Percentiles rank a stretch among this genome's conserved stretches.
phyloP scores from a whole-genome alignment of 768 basidiomycete species.

The Lactifluus echinatus region DNA sequence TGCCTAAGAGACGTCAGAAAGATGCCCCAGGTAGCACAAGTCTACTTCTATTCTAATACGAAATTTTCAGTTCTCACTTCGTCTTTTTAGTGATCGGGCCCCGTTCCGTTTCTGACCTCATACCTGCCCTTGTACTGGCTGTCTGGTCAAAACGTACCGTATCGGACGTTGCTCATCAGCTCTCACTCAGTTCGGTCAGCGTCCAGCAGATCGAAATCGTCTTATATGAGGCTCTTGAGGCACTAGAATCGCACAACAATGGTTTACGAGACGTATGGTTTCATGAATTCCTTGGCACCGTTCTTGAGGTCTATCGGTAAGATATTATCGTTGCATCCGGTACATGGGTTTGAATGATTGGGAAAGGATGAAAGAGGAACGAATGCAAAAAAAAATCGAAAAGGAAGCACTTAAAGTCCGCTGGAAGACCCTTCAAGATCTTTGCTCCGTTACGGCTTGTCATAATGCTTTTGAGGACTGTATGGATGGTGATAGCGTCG shows the following conservation, averaged over 20 bases:
- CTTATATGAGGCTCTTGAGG: constrained; percentile 38
- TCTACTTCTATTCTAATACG: not conserved
- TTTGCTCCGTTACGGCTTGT: constrained; percentile 53
- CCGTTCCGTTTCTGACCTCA: constrained; percentile 17
- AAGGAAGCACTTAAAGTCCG: constrained; percentile 36
- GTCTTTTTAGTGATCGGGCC: not conserved
- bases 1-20: constrained; percentile 1
- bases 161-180: constrained; percentile 49
- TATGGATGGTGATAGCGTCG: constrained; percentile 49
- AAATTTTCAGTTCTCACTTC: not conserved
- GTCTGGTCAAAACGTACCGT: constrained; percentile 45
- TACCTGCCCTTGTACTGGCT: constrained; percentile 29
- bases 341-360: not conserved
- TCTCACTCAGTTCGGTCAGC: constrained; percentile 37
- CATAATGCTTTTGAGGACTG: constrained; percentile 61
- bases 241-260: constrained; percentile 38
- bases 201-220: constrained; percentile 37
- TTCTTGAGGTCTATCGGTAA: constrained; percentile 32
- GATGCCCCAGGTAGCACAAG: constrained; percentile 15
- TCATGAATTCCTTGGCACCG: constrained; percentile 45
- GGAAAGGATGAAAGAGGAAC: constrained; percentile 29
- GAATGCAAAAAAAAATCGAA: constrained; percentile 28
- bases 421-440: constrained; percentile 58
- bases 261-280: constrained; percentile 35
- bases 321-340: constrained; percentile 4